Evolutionary conservation across 2,329 filamentous ascomycete species (phyloP).

Genomic region (Calonectria honghensis): DNA sequence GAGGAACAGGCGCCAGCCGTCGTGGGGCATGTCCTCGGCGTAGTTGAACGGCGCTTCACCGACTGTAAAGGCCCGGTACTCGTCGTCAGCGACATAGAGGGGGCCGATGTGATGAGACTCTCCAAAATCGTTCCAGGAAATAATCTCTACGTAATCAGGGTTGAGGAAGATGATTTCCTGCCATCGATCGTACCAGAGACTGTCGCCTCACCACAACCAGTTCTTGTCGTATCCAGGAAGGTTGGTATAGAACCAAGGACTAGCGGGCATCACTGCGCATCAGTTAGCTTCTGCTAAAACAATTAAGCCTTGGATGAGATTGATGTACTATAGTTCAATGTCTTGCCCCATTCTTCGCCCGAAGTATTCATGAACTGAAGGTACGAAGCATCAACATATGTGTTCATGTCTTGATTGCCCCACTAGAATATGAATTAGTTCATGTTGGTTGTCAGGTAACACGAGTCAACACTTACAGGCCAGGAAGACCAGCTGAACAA

Average conservation of each 20-base stretch:
- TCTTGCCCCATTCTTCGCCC: not conserved
- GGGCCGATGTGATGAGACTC: constrained; percentile 28
- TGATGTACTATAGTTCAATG: constrained; percentile 9
- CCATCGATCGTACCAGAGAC: constrained; percentile 27
- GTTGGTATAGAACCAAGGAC: constrained; percentile 30
- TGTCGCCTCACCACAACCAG: constrained; percentile 18
- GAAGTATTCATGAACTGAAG: constrained; percentile 23
- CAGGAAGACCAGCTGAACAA: constrained; percentile 35
- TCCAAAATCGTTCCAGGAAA: constrained; percentile 29
- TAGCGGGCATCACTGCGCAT: constrained; percentile 26
- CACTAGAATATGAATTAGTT: not conserved
- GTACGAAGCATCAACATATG: constrained; percentile 32
- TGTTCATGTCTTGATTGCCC: constrained; percentile 31
- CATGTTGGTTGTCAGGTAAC: not conserved
- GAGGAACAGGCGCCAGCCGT: constrained; percentile 18
- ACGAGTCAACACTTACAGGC: constrained; percentile 13
- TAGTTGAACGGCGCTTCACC: constrained; percentile 25
- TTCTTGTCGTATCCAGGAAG: constrained; percentile 33
- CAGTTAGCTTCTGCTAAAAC: not conserved
- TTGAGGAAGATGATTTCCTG: constrained; percentile 28
- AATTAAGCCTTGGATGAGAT: not conserved
- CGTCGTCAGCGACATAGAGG: constrained; percentile 15
- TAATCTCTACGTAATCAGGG: constrained; percentile 26
- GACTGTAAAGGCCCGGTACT: constrained; percentile 16
- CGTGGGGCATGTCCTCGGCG: constrained; percentile 22